These are phyloP conservation scores for Paraphaeosphaeria minitans DNA, from an alignment of 2,329 filamentous ascomycete species.

Conservation along the genomic window DNA sequence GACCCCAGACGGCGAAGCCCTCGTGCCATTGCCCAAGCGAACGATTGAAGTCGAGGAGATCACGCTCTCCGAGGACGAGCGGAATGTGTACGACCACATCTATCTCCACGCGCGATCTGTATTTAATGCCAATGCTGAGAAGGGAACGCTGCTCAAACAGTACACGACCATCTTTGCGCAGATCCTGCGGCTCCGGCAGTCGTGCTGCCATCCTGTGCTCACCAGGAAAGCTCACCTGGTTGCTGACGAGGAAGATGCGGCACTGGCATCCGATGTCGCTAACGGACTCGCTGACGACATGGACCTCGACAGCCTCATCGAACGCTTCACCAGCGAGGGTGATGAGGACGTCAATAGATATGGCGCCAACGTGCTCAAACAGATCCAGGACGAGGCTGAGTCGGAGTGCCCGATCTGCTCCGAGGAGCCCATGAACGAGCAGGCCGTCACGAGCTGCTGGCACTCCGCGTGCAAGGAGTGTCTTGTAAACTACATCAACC, in stretches of 20 bases:
- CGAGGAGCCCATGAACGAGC: slow-evolving; percentile 94
- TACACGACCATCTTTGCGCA: slow-evolving; percentile 98
- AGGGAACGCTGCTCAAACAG: slow-evolving; percentile 90
- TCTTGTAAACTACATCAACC: slow-evolving; percentile 85
- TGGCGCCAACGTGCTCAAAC: slow-evolving; percentile 82
- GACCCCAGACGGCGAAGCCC: slow-evolving; percentile 79
- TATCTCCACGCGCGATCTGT: slow-evolving; percentile 81
- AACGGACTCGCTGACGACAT: slow-evolving; percentile 92
- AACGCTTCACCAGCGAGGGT: slow-evolving; percentile 72
- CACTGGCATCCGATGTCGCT: slow-evolving; percentile 74
- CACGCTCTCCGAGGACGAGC: slow-evolving; percentile 81
- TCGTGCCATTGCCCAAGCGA: slow-evolving; percentile 83
- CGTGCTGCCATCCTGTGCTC: slow-evolving; percentile 90
- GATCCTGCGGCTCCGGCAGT: slow-evolving; percentile 88
- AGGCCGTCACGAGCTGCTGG: slow-evolving; percentile 95
- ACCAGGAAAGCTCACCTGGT: slow-evolving; percentile 85
- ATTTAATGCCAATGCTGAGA: slow-evolving; percentile 85
- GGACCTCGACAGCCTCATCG: slow-evolving; percentile 86
- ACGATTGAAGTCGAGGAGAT: slow-evolving; percentile 85
- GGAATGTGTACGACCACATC: slow-evolving; percentile 91
- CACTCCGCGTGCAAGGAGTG: slow-evolving; percentile 96
- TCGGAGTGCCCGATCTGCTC: slow-evolving; percentile 94
- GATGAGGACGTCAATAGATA: slow-evolving; percentile 72
- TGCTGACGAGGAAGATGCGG: slow-evolving; percentile 85
- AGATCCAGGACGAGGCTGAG: slow-evolving; percentile 87